A percentile compares a stretch with the other conserved stretches of the same genome.
Evolutionary conservation across 805 yeast species (phyloP).

Genomic region (Blastobotrys parvus): DNA sequence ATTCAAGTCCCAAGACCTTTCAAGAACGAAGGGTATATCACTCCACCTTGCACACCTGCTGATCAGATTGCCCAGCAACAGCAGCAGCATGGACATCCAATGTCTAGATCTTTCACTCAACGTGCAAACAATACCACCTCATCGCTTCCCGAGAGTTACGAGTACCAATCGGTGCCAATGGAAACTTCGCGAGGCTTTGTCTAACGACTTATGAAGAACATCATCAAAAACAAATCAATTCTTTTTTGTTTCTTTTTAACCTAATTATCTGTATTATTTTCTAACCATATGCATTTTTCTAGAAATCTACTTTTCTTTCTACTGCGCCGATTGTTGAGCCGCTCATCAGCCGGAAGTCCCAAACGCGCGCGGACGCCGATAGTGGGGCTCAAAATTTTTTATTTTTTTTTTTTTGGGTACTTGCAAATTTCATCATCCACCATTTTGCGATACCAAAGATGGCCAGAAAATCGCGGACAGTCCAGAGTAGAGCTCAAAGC

Average conservation of each 20-base stretch:
- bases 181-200: not conserved
- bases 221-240: too few relatives aligned
- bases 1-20: not conserved
- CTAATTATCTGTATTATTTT: too few relatives aligned
- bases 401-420: not conserved
- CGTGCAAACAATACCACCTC: too few relatives aligned
- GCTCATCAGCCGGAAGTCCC: not conserved
- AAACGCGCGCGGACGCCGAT: not conserved
- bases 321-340: too few relatives aligned
- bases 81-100: too few relatives aligned
- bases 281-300: too few relatives aligned
- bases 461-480: not conserved
- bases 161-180: not conserved
- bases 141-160: too few relatives aligned
- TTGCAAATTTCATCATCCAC: not conserved
- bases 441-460: not conserved
- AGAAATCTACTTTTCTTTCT: too few relatives aligned
- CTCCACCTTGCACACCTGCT: slow-evolving; percentile 20
- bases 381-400: not conserved
- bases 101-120: too few relatives aligned
- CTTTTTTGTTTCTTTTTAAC: too few relatives aligned
- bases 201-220: too few relatives aligned
- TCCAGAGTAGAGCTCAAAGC: not conserved
- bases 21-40: slow-evolving; percentile 11
- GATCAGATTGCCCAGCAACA: slow-evolving; percentile 5